Conservation (phyloP, 1,139 yeast species). For the Blastobotrys petasosporus region DNA sequence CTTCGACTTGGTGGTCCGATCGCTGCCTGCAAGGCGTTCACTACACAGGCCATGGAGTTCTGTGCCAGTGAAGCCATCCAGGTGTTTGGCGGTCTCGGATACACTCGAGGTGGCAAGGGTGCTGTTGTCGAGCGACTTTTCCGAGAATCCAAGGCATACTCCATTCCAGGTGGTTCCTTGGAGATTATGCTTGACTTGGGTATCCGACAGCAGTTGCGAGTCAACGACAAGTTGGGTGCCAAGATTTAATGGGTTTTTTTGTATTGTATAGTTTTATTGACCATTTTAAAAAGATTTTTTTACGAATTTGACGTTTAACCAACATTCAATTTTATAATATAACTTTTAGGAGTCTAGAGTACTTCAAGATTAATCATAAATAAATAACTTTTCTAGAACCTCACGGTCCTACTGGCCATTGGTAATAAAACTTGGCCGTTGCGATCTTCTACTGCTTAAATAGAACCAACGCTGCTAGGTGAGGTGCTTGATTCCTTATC, state of each 20-base stretch:
- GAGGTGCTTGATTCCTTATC: too few relatives aligned
- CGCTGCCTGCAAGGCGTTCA: slow-evolving; percentile 41
- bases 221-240: slow-evolving; percentile 38
- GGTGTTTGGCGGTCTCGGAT: slow-evolving; percentile 42
- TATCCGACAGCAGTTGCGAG: slow-evolving; percentile 38
- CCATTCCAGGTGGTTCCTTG: slow-evolving; percentile 43
- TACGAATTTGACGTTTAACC: too few relatives aligned
- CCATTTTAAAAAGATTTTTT: not conserved
- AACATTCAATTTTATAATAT: too few relatives aligned
- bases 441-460: too few relatives aligned
- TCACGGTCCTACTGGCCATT: too few relatives aligned
- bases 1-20: slow-evolving; percentile 41
- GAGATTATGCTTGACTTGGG: slow-evolving; percentile 42
- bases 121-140: slow-evolving; percentile 40
- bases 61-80: slow-evolving; percentile 43
- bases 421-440: too few relatives aligned
- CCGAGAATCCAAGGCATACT: slow-evolving; percentile 41
- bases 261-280: not conserved
- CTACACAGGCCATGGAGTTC: slow-evolving; percentile 38
- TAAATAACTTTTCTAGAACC: too few relatives aligned
- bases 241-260: slow-evolving; percentile 27
- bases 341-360: too few relatives aligned
- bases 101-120: slow-evolving; percentile 41
- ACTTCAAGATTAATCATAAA: too few relatives aligned
- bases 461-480: too few relatives aligned